Evolutionary conservation across 768 basidiomycete genomes (phyloP).

Genomic region (Russula sp.): DNA sequence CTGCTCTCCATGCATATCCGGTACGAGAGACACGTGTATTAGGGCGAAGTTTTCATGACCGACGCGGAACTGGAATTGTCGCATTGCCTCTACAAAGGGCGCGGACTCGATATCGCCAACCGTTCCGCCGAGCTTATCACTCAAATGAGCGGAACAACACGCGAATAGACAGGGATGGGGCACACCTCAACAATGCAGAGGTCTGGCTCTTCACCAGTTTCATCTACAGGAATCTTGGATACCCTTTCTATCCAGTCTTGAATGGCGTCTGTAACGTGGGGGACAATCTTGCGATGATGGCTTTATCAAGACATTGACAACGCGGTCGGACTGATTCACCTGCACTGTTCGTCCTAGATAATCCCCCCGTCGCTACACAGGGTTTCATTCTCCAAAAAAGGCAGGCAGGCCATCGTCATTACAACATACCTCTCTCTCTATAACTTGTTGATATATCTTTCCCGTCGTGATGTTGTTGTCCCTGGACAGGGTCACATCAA

Average conservation of each 20-base stretch:
- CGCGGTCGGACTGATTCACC: conserved; percentile 42
- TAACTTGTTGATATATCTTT: conserved; percentile 95
- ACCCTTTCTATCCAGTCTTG: conserved; percentile 99
- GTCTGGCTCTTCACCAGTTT: conserved; percentile 89
- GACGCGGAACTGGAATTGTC: conserved; percentile 99
- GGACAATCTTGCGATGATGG: conserved; percentile 66
- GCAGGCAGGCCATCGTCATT: background rate
- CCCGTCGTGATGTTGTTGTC: conserved; percentile 99
- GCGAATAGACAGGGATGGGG: background rate
- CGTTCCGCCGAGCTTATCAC: conserved; percentile 83
- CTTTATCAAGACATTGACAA: conserved; percentile 8
- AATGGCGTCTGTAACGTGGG: conserved; percentile 93
- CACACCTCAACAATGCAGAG: conserved; percentile 95
- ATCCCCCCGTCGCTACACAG: conserved; percentile 64
- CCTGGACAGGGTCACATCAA: conserved; percentile 87
- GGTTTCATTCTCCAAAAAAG: conserved; percentile 16
- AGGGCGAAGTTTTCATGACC: conserved; percentile 96
- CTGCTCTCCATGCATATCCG: conserved; percentile 97
- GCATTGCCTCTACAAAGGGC: conserved; percentile 97
- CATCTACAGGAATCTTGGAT: conserved; percentile 90
- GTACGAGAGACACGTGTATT: conserved; percentile 96
- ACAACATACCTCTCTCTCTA: conserved; percentile 87
- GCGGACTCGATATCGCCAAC: conserved; percentile 99
- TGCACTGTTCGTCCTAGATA: conserved; percentile 98
- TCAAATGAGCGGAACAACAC: background rate